phyloP scores from a whole-genome alignment of 169 alveolate genomes.

The Cryptosporidium bovis region DNA sequence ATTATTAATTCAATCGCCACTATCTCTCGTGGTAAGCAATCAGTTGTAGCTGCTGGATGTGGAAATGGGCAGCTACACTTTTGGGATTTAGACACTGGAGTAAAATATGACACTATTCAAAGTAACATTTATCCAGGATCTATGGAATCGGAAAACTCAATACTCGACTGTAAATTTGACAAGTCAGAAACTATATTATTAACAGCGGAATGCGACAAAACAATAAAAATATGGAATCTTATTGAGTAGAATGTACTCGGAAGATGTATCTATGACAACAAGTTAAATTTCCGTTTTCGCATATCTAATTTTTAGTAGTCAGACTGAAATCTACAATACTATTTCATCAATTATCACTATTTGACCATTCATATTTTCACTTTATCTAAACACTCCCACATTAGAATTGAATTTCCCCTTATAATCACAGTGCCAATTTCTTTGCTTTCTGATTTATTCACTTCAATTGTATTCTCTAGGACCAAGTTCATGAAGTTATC shows the following conservation, averaged over 20 bases:
- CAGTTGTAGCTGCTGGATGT: slow-evolving; percentile 94
- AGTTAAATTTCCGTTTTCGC: neutral
- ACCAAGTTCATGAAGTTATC: slow-evolving; percentile 99
- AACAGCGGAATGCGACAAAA: slow-evolving; percentile 98
- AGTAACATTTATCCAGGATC: slow-evolving; percentile 95
- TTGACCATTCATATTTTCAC: slow-evolving; percentile 78
- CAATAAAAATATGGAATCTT: slow-evolving; percentile 91
- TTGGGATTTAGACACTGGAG: slow-evolving; percentile 98
- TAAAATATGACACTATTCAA: slow-evolving; percentile 91
- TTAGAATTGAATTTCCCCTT: slow-evolving; percentile 96
- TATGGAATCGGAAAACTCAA: slow-evolving; percentile 95
- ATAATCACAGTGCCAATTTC: slow-evolving; percentile 97
- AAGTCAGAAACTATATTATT: slow-evolving; percentile 93
- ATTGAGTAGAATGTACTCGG: neutral
- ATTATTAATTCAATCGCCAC: slow-evolving; percentile 92
- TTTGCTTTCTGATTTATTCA: slow-evolving; percentile 84
- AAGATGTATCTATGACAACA: neutral
- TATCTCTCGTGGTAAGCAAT: slow-evolving; percentile 87
- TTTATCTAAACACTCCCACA: slow-evolving; percentile 99
- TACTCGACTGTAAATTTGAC: slow-evolving; percentile 93
- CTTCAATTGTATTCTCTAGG: slow-evolving; percentile 94
- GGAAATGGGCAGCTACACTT: slow-evolving; percentile 95
- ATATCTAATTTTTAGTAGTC: neutral
- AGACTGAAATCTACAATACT: neutral
- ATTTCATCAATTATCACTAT: neutral